phyloP scores from a whole-genome alignment of 306 rosid genomes.

The Mucuna pruriens region DNA sequence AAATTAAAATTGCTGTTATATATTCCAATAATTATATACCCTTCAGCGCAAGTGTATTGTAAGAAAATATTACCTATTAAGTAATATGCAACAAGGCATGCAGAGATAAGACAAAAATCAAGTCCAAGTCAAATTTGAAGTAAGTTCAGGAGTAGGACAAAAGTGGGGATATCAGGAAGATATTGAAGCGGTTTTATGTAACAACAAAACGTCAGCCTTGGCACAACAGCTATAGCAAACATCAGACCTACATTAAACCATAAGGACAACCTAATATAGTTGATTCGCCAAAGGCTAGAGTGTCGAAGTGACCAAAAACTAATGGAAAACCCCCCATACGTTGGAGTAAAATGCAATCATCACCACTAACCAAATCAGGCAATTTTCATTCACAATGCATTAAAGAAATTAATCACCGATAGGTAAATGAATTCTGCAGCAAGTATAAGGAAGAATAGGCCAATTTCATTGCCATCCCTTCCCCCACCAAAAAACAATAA shows the following conservation, averaged over 20 bases:
- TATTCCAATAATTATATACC: not conserved
- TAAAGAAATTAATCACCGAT: conserved; percentile 11
- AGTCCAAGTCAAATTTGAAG: not conserved
- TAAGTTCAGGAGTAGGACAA: not conserved
- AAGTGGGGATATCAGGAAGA: not conserved
- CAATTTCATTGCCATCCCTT: not conserved
- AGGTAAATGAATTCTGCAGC: conserved; percentile 7
- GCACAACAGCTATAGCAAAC: conserved; percentile 5
- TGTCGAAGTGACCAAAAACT: conserved; percentile 3
- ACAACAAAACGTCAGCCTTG: not conserved
- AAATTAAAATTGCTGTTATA: not conserved
- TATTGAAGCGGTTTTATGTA: not conserved
- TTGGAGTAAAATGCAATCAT: conserved; percentile 5
- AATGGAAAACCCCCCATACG: not conserved
- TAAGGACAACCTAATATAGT: conserved; percentile 5
- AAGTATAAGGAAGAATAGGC: not conserved
- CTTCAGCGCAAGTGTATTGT: not conserved
- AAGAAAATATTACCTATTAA: not conserved
- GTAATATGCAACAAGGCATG: not conserved
- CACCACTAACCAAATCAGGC: conserved; percentile 4
- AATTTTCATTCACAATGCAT: not conserved
- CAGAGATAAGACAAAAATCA: not conserved
- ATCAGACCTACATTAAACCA: conserved; percentile 12
- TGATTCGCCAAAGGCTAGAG: not conserved
- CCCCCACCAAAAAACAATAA: not conserved